Evolutionary conservation across 768 basidiomycete species (phyloP).

Genomic region (Trametes coccinea): DNA sequence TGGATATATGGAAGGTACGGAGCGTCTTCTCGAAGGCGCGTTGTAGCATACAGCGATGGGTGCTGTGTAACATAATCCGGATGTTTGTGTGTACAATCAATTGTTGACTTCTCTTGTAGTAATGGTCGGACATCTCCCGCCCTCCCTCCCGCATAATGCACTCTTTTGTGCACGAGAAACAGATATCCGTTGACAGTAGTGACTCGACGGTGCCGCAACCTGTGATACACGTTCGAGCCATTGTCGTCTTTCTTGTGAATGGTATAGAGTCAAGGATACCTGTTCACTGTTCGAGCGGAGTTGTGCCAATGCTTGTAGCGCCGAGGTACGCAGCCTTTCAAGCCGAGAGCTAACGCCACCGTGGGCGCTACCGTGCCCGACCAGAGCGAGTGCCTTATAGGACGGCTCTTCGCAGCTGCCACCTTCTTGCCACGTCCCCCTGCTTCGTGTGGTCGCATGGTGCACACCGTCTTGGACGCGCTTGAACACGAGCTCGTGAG

Average conservation of each 20-base stretch:
- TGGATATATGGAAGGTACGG: neutral
- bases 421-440: neutral
- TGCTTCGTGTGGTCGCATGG: neutral
- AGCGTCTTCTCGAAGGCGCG: neutral
- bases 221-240: too few species aligned
- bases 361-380: too few species aligned
- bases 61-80: constrained; percentile 8
- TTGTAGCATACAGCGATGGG: constrained; percentile 10
- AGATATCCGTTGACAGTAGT: too few species aligned
- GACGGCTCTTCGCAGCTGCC: neutral
- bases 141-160: too few species aligned
- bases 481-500: neutral
- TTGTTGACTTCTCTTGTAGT: neutral
- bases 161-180: too few species aligned
- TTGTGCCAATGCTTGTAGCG: too few species aligned
- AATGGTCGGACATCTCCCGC: neutral
- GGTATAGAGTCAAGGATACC: too few species aligned
- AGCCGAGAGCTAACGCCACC: too few species aligned
- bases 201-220: too few species aligned
- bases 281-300: too few species aligned
- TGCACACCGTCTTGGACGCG: neutral
- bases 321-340: too few species aligned
- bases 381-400: neutral
- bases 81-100: neutral
- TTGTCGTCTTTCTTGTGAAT: too few species aligned